Conservation (phyloP, 768 basidiomycete species). For the Baorangia bicolor region DNA sequence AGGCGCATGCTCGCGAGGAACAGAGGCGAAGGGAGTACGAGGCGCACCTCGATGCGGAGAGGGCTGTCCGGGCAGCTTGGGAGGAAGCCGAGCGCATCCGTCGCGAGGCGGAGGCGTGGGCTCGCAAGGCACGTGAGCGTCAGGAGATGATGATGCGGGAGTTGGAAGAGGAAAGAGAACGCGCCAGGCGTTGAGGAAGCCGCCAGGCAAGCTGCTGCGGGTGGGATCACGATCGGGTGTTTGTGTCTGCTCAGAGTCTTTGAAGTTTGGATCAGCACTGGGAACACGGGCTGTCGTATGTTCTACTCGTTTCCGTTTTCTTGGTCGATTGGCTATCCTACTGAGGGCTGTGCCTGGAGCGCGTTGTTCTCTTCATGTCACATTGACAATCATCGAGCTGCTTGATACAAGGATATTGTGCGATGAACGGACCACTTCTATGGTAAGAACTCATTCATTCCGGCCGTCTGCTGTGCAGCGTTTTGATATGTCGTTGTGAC, state of each 20-base stretch:
- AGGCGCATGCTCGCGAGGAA: too few relatives aligned
- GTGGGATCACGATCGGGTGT: too few relatives aligned
- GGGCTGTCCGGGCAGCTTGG: constrained; percentile 23
- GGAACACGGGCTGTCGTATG: background rate
- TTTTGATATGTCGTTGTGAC: background rate
- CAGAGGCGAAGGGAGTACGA: too few relatives aligned
- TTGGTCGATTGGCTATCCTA: background rate
- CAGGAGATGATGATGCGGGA: constrained; percentile 16
- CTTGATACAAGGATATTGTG: background rate
- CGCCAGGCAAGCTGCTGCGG: constrained; percentile 20
- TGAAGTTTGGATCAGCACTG: too few relatives aligned
- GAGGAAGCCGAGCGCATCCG: too few relatives aligned
- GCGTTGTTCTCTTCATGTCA: background rate
- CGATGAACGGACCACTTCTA: background rate
- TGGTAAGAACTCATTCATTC: background rate
- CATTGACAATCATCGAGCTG: background rate
- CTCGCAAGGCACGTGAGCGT: constrained; percentile 21
- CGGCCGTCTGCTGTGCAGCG: background rate
- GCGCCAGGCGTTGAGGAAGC: constrained; percentile 20
- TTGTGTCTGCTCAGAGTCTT: constrained; percentile 9
- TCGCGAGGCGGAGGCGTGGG: constrained; percentile 20
- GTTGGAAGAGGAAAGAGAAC: constrained; percentile 22
- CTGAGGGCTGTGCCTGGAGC: background rate
- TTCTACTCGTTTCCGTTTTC: background rate
- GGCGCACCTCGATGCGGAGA: constrained; percentile 18